Evolutionary conservation across 2,329 filamentous ascomycete genomes (phyloP), one percentile per base, ranked within the genome.

Genomic region (Pseudocercospora crystallina): DNA sequence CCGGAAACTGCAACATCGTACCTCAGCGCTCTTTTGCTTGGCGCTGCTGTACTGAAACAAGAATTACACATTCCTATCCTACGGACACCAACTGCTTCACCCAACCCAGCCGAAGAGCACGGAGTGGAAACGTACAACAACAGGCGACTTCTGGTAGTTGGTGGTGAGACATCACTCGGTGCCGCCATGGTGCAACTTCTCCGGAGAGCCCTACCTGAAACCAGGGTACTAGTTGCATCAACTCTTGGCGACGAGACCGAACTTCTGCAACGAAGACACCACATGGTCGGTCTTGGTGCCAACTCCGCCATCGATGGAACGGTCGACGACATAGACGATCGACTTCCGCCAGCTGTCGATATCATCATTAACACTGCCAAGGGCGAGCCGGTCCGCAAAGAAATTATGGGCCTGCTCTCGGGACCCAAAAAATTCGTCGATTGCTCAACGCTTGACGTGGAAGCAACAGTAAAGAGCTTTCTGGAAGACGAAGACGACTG

Each of bases 101-200:
- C 50, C 13, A 47, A 42, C 12, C 40, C 41, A 5, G 50, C 50
- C 5, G 45, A 43, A 15, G 50, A 53, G 11, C 37, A 31, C 13
- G 50, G 50, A 37, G 38, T 53, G 4, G 45, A 38, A 9, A 49
- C 44, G 8, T 53, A 53, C 20, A 53, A 53, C 41, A 44, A 46
- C 10, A 53, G 49, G 36, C 50, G 45, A 0, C 45, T 53, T 4
- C 45, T 53, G 12, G 10, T 53, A 13, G 31, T 44, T n/a, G 50
- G 50, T 17, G 50, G 50, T 2, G 34, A 53, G 34, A 49, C 50
- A 9, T 15, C 42, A 2, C 40, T 53, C 11, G 50, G 45, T 11
- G 44, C 50, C 5, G 50, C 50, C 2, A 33, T 49, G 5, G 41
- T 48, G 2, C 50, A 53, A 10, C 41, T 53, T 8, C 35, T 53